Evolutionary conservation across 129 eudicot species (phyloP).

Genomic region (Smallanthus sonchifolius): DNA sequence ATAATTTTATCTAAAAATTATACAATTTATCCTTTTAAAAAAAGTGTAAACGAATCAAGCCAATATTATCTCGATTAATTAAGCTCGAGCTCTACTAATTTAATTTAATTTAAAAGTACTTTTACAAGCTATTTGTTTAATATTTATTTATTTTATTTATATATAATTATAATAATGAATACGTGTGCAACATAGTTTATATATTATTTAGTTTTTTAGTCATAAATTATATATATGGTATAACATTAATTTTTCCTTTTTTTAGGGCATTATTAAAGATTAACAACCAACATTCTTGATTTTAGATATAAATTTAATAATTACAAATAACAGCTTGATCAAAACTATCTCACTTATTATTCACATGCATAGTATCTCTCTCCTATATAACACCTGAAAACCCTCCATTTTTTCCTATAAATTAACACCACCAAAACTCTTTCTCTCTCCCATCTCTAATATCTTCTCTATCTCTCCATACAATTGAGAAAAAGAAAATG

Average conservation of each 20-base stretch:
- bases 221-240: not conserved
- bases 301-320: not conserved
- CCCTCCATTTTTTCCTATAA: slow-evolving; percentile 18
- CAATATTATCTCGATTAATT: not conserved
- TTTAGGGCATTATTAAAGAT: not conserved
- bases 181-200: too few relatives aligned
- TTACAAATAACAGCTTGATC: not conserved
- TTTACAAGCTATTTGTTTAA: too few relatives aligned
- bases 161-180: too few relatives aligned
- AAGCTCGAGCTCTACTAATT: not conserved
- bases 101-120: not conserved
- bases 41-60: not conserved
- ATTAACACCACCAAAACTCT: slow-evolving; percentile 14
- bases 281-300: not conserved
- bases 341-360: not conserved
- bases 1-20: not conserved
- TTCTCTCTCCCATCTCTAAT: slow-evolving; percentile 4
- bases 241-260: not conserved
- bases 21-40: not conserved
- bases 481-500: slow-evolving; percentile 5
- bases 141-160: too few relatives aligned
- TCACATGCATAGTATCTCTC: not conserved
- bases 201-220: too few relatives aligned
- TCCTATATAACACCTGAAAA: slow-evolving; percentile 1
- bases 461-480: not conserved